Conservation (phyloP, 805 yeast genomes). For the Wickerhamiella spandovensis region DNA sequence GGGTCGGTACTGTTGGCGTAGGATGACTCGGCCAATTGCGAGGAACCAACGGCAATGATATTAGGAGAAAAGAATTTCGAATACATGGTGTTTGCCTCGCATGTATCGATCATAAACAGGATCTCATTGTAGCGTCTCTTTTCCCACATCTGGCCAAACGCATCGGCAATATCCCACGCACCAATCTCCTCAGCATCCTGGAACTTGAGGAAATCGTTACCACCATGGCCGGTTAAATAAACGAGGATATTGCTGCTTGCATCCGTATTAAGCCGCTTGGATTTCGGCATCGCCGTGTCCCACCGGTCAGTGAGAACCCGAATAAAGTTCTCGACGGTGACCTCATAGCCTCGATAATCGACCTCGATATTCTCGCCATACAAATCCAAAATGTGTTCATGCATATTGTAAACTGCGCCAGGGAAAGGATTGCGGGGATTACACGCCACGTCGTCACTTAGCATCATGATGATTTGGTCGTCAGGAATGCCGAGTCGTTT, state of each 20-base stretch:
- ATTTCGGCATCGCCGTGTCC: constrained; percentile 87
- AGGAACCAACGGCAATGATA: constrained; percentile 83
- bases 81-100: constrained; percentile 98
- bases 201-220: constrained; percentile 90
- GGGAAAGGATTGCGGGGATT: constrained; percentile 93
- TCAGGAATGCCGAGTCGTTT: constrained; percentile 95
- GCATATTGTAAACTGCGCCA: constrained; percentile 89
- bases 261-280: constrained; percentile 81
- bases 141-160: constrained; percentile 93
- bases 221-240: constrained; percentile 97
- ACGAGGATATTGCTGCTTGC: constrained; percentile 88
- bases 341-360: constrained; percentile 95
- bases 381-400: constrained; percentile 79
- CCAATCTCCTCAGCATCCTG: constrained; percentile 98
- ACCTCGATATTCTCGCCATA: constrained; percentile 94
- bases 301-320: constrained; percentile 87
- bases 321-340: constrained; percentile 93
- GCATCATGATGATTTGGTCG: constrained; percentile 89
- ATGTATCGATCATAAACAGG: constrained; percentile 94
- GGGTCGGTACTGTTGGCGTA: constrained; percentile 93
- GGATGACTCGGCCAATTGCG: constrained; percentile 74
- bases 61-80: constrained; percentile 86
- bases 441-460: constrained; percentile 94
- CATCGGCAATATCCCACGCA: constrained; percentile 90
- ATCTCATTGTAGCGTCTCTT: constrained; percentile 91